These are phyloP conservation scores for Macrophomina pseudophaseolina DNA, from an alignment of 2,329 filamentous ascomycete species.

Conservation along the genomic window DNA sequence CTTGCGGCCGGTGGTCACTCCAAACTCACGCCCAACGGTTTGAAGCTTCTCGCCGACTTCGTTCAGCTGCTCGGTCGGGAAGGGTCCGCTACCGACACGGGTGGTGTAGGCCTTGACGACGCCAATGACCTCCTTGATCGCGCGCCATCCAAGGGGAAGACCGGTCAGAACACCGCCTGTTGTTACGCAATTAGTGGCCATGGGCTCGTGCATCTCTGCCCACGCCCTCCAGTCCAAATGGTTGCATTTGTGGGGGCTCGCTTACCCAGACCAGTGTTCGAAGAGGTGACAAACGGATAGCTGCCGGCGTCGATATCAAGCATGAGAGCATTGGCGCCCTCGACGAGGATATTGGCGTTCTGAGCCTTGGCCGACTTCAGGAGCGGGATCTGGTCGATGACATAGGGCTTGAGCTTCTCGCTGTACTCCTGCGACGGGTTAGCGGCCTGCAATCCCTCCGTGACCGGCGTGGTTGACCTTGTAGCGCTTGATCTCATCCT, in stretches of 20 bases:
- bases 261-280: slow-evolving; percentile 44
- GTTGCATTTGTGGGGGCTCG: background rate
- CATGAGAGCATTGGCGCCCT: slow-evolving; percentile 73
- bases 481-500: slow-evolving; percentile 70
- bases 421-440: slow-evolving; percentile 53
- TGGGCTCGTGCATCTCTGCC: slow-evolving; percentile 8
- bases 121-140: slow-evolving; percentile 66
- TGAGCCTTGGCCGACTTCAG: slow-evolving; percentile 65
- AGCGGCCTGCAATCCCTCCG: background rate
- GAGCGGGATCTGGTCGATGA: slow-evolving; percentile 70
- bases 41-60: slow-evolving; percentile 63
- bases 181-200: slow-evolving; percentile 48
- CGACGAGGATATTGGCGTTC: slow-evolving; percentile 67
- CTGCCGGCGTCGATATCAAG: slow-evolving; percentile 64
- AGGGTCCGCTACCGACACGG: slow-evolving; percentile 65
- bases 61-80: slow-evolving; percentile 70
- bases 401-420: slow-evolving; percentile 62
- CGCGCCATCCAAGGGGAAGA: slow-evolving; percentile 64
- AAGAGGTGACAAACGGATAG: slow-evolving; percentile 67
- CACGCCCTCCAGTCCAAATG: background rate
- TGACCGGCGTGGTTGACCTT: slow-evolving; percentile 46
- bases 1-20: slow-evolving; percentile 63
- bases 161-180: slow-evolving; percentile 68
- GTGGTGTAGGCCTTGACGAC: slow-evolving; percentile 74
- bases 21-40: slow-evolving; percentile 60